Evolutionary conservation across 2,329 filamentous ascomycete species (phyloP).

Genomic region (Hypoxylon sp.): DNA sequence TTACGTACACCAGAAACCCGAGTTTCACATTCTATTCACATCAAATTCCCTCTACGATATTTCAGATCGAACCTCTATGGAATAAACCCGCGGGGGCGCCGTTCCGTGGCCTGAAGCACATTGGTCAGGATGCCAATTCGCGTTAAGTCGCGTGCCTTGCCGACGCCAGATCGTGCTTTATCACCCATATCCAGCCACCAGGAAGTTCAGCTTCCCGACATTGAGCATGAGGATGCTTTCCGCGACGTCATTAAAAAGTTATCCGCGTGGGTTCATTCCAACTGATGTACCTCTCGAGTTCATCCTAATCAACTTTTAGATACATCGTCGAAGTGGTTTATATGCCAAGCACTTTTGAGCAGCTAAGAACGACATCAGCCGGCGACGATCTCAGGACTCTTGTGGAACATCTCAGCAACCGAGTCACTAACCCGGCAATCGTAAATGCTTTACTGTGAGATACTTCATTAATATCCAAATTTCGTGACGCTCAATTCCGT

Average conservation of each 20-base stretch:
- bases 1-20: not conserved
- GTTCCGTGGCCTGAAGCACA: not conserved
- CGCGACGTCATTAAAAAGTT: conserved; percentile 75
- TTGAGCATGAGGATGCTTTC: conserved; percentile 70
- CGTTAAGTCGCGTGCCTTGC: conserved; percentile 55
- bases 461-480: conserved; percentile 1
- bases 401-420: conserved; percentile 72
- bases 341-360: conserved; percentile 78
- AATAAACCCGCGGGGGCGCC: not conserved
- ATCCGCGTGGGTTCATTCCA: conserved; percentile 63
- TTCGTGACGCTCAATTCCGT: not conserved
- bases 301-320: conserved; percentile 54
- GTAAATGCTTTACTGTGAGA: conserved; percentile 80
- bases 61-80: not conserved
- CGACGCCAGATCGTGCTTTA: conserved; percentile 52
- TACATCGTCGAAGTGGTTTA: conserved; percentile 73
- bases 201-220: conserved; percentile 63
- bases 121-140: conserved; percentile 54
- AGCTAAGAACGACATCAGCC: conserved; percentile 75
- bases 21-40: conserved; percentile 4
- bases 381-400: conserved; percentile 69
- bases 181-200: conserved; percentile 52
- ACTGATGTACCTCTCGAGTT: not conserved
- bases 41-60: not conserved
- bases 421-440: conserved; percentile 75